phyloP scores from a whole-genome alignment of 2,329 filamentous ascomycete species.

The Cyclaneusma minus region DNA sequence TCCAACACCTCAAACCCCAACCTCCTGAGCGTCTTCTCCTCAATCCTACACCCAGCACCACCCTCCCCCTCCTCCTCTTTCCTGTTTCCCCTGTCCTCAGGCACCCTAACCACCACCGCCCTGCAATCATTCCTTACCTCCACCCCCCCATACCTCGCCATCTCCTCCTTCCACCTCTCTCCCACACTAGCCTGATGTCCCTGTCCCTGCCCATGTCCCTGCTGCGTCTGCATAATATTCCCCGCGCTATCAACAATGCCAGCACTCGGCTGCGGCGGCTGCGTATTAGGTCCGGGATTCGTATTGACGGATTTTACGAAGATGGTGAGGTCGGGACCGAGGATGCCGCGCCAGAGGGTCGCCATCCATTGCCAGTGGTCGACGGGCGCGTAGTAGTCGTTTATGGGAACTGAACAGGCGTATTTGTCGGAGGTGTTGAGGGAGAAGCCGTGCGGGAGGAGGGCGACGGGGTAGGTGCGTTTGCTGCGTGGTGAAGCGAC shows the following conservation, averaged over 20 bases:
- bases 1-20: slow-evolving; percentile 81
- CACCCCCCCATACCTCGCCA: slow-evolving; percentile 30
- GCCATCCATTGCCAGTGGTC: slow-evolving; percentile 98
- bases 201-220: slow-evolving; percentile 3
- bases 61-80: too few relatives aligned
- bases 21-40: slow-evolving; percentile 56
- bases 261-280: slow-evolving; percentile 25
- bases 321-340: slow-evolving; percentile 67
- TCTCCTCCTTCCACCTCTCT: slow-evolving; percentile 17
- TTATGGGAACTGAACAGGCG: slow-evolving; percentile 57
- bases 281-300: slow-evolving; percentile 2
- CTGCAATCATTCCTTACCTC: slow-evolving; percentile 38
- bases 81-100: slow-evolving; percentile 16
- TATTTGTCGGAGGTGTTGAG: slow-evolving; percentile 64
- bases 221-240: slow-evolving; percentile 1
- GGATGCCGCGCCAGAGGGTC: slow-evolving; percentile 75
- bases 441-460: slow-evolving; percentile 66
- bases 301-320: slow-evolving; percentile 42
- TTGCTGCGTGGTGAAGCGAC: slow-evolving; percentile 9
- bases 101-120: slow-evolving; percentile 37
- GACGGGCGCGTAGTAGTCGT: slow-evolving; percentile 62
- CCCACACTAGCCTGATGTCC: slow-evolving; percentile 9
- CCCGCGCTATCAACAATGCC: slow-evolving; percentile 18
- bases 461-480: slow-evolving; percentile 45
- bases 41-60: too few relatives aligned